These are phyloP conservation scores for Salvia sclarea DNA, from an alignment of 305 asterid genomes.

Conservation along the genomic window DNA sequence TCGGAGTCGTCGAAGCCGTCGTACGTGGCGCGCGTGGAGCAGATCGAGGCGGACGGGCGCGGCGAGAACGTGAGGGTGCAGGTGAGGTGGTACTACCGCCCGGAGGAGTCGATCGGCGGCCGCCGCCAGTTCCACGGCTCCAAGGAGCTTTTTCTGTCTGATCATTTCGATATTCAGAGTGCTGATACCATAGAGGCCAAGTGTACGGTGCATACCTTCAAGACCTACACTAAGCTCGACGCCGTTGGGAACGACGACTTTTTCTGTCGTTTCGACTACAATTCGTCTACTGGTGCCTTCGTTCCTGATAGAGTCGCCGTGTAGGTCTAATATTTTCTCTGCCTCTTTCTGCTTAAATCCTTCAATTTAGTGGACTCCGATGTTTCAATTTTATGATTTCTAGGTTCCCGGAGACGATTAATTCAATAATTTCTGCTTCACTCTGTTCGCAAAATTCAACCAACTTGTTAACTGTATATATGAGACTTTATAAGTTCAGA, in stretches of 20 bases:
- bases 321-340: conserved; percentile 47
- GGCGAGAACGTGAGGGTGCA: conserved; percentile 66
- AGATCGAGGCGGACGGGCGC: conserved; percentile 73
- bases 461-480: neutral
- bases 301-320: conserved; percentile 85
- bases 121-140: conserved; percentile 80
- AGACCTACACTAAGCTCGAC: conserved; percentile 77
- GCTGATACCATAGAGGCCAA: conserved; percentile 83
- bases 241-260: conserved; percentile 79
- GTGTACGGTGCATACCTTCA: conserved; percentile 81
- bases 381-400: neutral
- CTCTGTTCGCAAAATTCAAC: neutral
- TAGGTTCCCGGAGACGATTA: neutral
- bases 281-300: conserved; percentile 79
- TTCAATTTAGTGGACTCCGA: conserved; percentile 8
- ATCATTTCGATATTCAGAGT: conserved; percentile 80
- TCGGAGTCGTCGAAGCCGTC: conserved; percentile 68
- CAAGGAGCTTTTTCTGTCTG: conserved; percentile 79
- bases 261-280: conserved; percentile 86
- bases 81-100: conserved; percentile 88
- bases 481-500: neutral
- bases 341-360: conserved; percentile 3
- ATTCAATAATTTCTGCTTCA: neutral
- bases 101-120: conserved; percentile 90
- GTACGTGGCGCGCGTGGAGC: conserved; percentile 86